Evolutionary conservation across 805 yeast species (phyloP).

Genomic region (Priceomyces carsonii): DNA sequence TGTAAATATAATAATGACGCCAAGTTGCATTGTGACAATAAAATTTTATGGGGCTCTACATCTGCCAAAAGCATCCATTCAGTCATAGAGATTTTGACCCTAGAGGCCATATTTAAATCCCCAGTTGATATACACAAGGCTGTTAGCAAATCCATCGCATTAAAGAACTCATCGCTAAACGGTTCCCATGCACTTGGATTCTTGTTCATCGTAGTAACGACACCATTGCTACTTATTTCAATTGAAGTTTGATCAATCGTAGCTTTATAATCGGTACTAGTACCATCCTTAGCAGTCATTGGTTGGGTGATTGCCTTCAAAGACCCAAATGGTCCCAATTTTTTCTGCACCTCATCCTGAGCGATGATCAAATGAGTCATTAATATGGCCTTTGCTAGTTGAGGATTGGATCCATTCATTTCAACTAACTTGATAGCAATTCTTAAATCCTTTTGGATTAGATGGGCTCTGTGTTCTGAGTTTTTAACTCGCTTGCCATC

Average conservation of each 20-base stretch:
- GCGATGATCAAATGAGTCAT: constrained; percentile 66
- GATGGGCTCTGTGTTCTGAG: constrained; percentile 47
- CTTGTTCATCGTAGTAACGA: constrained; percentile 22
- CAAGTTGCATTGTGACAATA: constrained; percentile 66
- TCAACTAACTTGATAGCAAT: constrained; percentile 69
- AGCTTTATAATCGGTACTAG: constrained; percentile 13
- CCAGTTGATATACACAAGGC: constrained; percentile 70
- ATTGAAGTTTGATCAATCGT: constrained; percentile 17
- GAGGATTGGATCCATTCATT: constrained; percentile 47
- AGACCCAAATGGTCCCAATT: constrained; percentile 23
- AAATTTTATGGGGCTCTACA: constrained; percentile 60
- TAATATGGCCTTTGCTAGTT: constrained; percentile 55
- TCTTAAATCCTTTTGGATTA: constrained; percentile 70
- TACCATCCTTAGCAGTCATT: constrained; percentile 3
- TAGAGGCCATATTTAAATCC: constrained; percentile 61
- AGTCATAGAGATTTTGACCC: constrained; percentile 62
- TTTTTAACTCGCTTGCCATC: constrained; percentile 21
- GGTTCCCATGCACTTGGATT: constrained; percentile 65
- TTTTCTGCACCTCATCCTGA: constrained; percentile 58
- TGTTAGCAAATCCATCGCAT: constrained; percentile 72
- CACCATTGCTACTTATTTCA: constrained; percentile 13
- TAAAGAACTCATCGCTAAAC: constrained; percentile 75
- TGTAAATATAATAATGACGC: constrained; percentile 70
- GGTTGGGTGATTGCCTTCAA: constrained; percentile 6
- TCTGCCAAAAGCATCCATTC: constrained; percentile 76